These are phyloP conservation scores for Phytophthora tubulina DNA, from an alignment of 352 stramenopile genomes.

Conservation along the genomic window DNA sequence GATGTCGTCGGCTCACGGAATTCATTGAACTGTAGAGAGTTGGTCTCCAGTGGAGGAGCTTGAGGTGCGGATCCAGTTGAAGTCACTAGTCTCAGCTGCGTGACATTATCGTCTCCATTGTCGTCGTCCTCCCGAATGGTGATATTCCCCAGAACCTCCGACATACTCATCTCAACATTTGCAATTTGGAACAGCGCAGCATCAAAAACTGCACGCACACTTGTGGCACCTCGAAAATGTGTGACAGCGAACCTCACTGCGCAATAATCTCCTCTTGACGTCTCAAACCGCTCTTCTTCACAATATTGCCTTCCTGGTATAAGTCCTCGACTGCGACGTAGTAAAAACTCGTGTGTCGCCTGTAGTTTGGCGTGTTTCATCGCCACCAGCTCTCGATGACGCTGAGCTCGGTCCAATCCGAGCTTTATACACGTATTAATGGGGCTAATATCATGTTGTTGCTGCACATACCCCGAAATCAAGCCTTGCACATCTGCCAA, in stretches of 20 bases:
- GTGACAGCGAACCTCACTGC: conserved; percentile 44
- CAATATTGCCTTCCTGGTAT: conserved; percentile 42
- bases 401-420: conserved; percentile 29
- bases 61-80: conserved; percentile 28
- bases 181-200: conserved; percentile 44
- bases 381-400: conserved; percentile 35
- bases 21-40: conserved; percentile 50
- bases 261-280: conserved; percentile 44
- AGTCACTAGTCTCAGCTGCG: conserved; percentile 47
- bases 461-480: conserved; percentile 45
- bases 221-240: conserved; percentile 40
- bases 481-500: conserved; percentile 42
- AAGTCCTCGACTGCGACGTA: conserved; percentile 38
- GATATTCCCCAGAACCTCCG: conserved; percentile 53
- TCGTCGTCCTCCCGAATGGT: conserved; percentile 61
- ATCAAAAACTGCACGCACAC: conserved; percentile 51
- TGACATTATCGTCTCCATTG: conserved; percentile 35
- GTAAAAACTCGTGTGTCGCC: conserved; percentile 38
- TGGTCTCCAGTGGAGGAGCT: conserved; percentile 41
- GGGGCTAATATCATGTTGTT: conserved; percentile 46
- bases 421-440: conserved; percentile 51
- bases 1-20: conserved; percentile 34
- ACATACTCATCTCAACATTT: conserved; percentile 63
- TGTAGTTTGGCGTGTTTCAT: conserved; percentile 37
- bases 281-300: conserved; percentile 52